A percentile compares a stretch with the other conserved stretches of the same genome.
Evolutionary conservation across 768 basidiomycete species (phyloP).

Genomic region (Termitomyces heimii): DNA sequence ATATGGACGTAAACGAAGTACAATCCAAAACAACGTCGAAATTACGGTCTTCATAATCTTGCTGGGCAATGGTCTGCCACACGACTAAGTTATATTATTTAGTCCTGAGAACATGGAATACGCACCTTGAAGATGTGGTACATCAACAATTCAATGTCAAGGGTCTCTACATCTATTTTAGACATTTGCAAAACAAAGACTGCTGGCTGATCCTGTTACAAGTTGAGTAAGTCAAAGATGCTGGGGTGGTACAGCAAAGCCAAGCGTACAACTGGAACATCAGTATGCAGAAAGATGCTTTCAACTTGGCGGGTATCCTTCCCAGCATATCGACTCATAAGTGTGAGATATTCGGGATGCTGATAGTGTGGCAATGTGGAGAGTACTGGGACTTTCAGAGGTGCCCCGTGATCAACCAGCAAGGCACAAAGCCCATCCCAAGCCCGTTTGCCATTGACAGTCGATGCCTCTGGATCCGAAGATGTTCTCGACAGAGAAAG

Average conservation of each 20-base stretch:
- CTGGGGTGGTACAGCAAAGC: neutral
- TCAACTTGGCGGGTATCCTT: conserved; percentile 57
- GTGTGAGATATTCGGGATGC: conserved; percentile 60
- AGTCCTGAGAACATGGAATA: neutral
- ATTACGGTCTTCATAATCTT: conserved; percentile 37
- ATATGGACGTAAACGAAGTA: conserved; percentile 67
- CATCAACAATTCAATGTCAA: conserved; percentile 75
- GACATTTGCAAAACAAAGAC: conserved; percentile 63
- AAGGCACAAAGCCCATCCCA: conserved; percentile 80
- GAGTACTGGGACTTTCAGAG: conserved; percentile 60
- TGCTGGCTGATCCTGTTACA: conserved; percentile 35
- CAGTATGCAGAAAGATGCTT: conserved; percentile 58
- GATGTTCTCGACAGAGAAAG: conserved; percentile 64
- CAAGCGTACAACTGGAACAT: conserved; percentile 35
- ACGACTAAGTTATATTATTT: neutral
- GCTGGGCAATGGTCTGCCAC: conserved; percentile 44
- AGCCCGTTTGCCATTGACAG: conserved; percentile 65
- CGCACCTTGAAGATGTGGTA: conserved; percentile 72
- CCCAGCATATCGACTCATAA: conserved; percentile 60
- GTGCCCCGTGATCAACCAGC: conserved; percentile 72
- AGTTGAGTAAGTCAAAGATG: neutral
- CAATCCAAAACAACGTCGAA: conserved; percentile 81
- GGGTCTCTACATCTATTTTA: conserved; percentile 70
- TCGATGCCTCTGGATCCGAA: conserved; percentile 48
- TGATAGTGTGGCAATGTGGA: conserved; percentile 39